These are phyloP conservation scores for Chytriomyces hyalinus DNA, from an alignment of 192 early-diverging fungal genomes.

Conservation along the genomic window DNA sequence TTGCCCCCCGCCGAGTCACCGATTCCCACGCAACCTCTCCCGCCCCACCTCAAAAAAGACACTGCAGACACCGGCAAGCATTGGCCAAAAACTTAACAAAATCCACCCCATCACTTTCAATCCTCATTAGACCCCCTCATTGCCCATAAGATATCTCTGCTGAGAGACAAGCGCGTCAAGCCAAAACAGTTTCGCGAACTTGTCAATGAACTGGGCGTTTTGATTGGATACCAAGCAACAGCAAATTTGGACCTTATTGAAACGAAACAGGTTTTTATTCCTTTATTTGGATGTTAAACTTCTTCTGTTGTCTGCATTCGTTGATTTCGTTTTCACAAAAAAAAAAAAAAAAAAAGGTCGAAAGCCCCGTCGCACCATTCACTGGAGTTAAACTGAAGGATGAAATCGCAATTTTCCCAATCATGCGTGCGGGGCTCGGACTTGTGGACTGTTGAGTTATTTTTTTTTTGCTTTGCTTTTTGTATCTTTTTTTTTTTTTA, in stretches of 20 bases:
- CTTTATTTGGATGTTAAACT: too few species aligned
- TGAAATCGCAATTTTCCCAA: slow-evolving; percentile 48
- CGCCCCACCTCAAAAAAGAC: too few species aligned
- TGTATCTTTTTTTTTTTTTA: neutral
- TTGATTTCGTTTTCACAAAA: too few species aligned
- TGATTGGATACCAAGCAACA: slow-evolving; percentile 46
- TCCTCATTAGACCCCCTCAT: slow-evolving; percentile 53
- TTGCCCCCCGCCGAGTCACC: too few species aligned
- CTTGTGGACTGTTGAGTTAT: slow-evolving; percentile 33
- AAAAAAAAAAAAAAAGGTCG: slow-evolving; percentile 11
- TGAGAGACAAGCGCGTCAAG: slow-evolving; percentile 36
- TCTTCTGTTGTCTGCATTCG: neutral
- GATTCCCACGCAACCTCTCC: too few species aligned
- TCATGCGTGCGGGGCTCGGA: slow-evolving; percentile 45
- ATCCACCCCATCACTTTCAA: too few species aligned
- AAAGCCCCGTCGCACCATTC: slow-evolving; percentile 37
- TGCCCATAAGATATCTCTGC: slow-evolving; percentile 47
- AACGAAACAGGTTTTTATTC: slow-evolving; percentile 30
- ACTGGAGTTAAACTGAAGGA: slow-evolving; percentile 47
- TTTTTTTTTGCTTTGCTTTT: neutral
- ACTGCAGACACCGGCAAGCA: too few species aligned
- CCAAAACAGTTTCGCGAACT: slow-evolving; percentile 51
- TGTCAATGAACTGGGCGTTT: slow-evolving; percentile 41
- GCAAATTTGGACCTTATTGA: slow-evolving; percentile 41
- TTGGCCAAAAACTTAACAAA: too few species aligned